These are phyloP conservation scores for Dendryphion nanum DNA, from an alignment of 2,329 filamentous ascomycete species.

Conservation along the genomic window DNA sequence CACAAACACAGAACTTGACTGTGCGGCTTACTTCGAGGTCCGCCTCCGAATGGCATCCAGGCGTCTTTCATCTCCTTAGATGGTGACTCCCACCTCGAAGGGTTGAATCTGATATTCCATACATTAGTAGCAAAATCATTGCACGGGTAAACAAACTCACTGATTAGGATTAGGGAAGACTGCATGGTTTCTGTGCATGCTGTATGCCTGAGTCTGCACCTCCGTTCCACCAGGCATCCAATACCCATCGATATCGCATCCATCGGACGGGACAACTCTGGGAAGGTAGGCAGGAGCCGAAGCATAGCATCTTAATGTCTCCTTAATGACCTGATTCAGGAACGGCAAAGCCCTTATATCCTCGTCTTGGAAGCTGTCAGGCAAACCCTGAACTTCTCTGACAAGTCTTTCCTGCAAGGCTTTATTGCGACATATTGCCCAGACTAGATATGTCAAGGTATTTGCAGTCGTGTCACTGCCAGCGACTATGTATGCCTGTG, in stretches of 20 bases:
- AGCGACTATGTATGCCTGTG: slow-evolving; percentile 48
- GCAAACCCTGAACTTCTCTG: slow-evolving; percentile 7
- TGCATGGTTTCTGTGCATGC: slow-evolving; percentile 9
- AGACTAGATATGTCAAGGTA: slow-evolving; percentile 51
- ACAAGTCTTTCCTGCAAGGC: slow-evolving; percentile 7
- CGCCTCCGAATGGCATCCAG: background rate
- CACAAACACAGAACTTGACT: slow-evolving; percentile 11
- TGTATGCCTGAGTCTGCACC: slow-evolving; percentile 13
- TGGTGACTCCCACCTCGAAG: slow-evolving; percentile 7
- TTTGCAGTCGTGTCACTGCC: slow-evolving; percentile 55
- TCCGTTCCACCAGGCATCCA: slow-evolving; percentile 9
- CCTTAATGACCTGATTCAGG: slow-evolving; percentile 33
- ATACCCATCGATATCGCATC: slow-evolving; percentile 9
- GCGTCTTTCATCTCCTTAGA: slow-evolving; percentile 7
- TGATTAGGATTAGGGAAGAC: slow-evolving; percentile 9
- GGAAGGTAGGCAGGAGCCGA: slow-evolving; percentile 23
- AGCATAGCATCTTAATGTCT: slow-evolving; percentile 37
- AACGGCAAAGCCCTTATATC: slow-evolving; percentile 20
- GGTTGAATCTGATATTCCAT: slow-evolving; percentile 13
- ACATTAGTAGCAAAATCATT: no score
- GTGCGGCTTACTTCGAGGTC: slow-evolving; percentile 5
- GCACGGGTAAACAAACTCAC: no score
- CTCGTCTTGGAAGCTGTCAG: background rate
- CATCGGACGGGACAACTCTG: slow-evolving; percentile 7
- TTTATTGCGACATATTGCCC: slow-evolving; percentile 20